Base-by-base conservation (phyloP, 352 stramenopile genomes). In the Blastocystis sp. region DNA sequence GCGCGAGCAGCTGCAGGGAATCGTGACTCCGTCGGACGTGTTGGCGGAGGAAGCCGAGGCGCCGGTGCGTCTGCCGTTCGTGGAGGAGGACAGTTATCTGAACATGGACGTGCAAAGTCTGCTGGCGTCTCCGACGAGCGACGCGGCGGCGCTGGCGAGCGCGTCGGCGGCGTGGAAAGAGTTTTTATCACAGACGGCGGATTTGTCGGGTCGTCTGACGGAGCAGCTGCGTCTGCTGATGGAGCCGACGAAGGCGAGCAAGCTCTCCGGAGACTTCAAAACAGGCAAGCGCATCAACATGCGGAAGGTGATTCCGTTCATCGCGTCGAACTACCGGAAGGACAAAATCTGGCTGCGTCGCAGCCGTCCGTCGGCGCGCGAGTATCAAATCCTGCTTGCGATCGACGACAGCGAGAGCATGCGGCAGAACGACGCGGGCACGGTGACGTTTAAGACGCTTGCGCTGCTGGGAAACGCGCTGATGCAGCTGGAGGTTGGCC, bases 211-310 rank as follows among this genome's bases (percentile, higher is more conserved):
- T 84, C 91, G 95, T 4, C 89, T 99, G 29, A 99, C 95, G 75
- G 96, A 99, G 89, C 96, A 99, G 76, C 91, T 99, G 16, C 91
- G 96, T 0, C 90, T 99, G 57, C 93, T 99, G 4, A 92, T 99
- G 86, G 96, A 98, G 88, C 96, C 97, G 1, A 96, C 97, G 88
- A 91, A 99, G 71, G 94, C 95, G 27, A 96, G 94, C 24, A 97
- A 97, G 89, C 89, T 99, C 16, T 57, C 51, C n/a, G 96, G 96
- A 11, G 96, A 99, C 87, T 99, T 99, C 88, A 91, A 96, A 3
- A 98, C 95, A 9, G 96, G 96, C 44, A 99, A 99, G 89, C 91
- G 96, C 72, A 98, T 99, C 86, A 99, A 99, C 88, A 99, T 99
- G 96, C 95, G 97, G 81, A 96, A 97, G 84, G 96, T 99, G 67